Evolutionary conservation across 345 rosid species (phyloP).

Genomic region (Fremontodendron californicum): DNA sequence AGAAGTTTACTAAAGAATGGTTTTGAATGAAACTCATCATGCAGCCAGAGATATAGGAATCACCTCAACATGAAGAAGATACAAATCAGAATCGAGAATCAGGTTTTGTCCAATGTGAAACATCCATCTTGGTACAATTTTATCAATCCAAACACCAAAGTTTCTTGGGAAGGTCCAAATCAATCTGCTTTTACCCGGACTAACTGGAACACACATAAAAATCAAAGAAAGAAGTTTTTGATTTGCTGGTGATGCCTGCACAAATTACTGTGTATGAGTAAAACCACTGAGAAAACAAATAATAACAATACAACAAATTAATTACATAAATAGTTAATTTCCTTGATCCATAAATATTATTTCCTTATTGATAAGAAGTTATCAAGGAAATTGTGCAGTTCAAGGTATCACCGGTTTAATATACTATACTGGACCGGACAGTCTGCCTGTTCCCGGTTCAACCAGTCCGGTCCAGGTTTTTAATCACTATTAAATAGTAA

Average conservation of each 20-base stretch:
- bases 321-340: background rate
- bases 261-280: background rate
- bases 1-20: background rate
- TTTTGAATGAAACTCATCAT: background rate
- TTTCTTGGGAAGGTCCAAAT: slow-evolving; percentile 84
- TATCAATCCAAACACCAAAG: slow-evolving; percentile 61
- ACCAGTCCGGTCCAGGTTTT: background rate
- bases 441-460: background rate
- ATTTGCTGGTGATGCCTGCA: slow-evolving; percentile 26
- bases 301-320: background rate
- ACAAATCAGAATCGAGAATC: slow-evolving; percentile 82
- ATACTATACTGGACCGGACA: background rate
- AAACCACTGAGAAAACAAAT: background rate
- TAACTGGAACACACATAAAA: slow-evolving; percentile 84
- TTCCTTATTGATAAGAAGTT: background rate
- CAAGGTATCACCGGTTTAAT: background rate
- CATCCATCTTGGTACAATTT: slow-evolving; percentile 76
- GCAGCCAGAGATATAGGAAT: background rate
- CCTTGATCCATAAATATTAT: background rate
- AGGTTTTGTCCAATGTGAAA: slow-evolving; percentile 76
- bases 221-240: slow-evolving; percentile 45
- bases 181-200: slow-evolving; percentile 84
- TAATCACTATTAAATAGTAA: background rate
- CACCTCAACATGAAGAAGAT: slow-evolving; percentile 87
- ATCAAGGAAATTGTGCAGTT: background rate